Base-by-base conservation (phyloP, 2,329 filamentous ascomycete species). In the Neofusicoccum kwambonambiense region DNA sequence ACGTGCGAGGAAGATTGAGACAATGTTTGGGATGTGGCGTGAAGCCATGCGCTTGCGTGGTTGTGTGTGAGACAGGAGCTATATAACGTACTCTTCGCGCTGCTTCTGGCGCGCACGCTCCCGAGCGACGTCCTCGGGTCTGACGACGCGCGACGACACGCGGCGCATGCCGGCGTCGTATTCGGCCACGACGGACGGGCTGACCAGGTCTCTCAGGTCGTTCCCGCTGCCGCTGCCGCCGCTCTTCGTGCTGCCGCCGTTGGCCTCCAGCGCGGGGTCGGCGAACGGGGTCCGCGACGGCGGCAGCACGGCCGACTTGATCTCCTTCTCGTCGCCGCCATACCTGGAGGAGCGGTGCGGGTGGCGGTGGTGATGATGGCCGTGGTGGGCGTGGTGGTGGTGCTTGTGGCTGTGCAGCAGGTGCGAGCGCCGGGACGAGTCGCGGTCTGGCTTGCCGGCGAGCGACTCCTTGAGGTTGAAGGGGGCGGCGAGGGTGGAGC, bases 271-370 rank as follows among this genome's bases (percentile, higher is more conserved):
- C 64, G 81, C 68, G 17, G 81, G 68, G 56, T 77, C 75, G 37
- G 79, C 79, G 67, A 82, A 80, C 69, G 77, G 79, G 13, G 79
- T 78, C 0, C 79, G 79, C 4, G 79, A 76, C 64, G 79, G 76
- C 44, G 80, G 72, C 66, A 81, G 78, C 5, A 80, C 74, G 9
- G 79, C 79, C 17, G 79, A 81, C 66, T 81, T 78, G 35, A 80
- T 77, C 1, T 65, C 64, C 45, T 52, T 54, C 3, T 64, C 52
- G 27, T 57, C 51, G n/a, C 74, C 76, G 39, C 75, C 76, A 66
- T 80, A 78, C 68, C 78, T 81, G 12, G 47, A 51, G 22, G 57
- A 58, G 62, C 65, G 61, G 27, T 31, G 27, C 27, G 27, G 27
- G 27, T 31, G 41, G 17, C 37, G 67, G 51, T 78, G 78, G 27